Base-by-base conservation (phyloP, 2,329 filamentous ascomycete genomes). In the Shiraia sp. region DNA sequence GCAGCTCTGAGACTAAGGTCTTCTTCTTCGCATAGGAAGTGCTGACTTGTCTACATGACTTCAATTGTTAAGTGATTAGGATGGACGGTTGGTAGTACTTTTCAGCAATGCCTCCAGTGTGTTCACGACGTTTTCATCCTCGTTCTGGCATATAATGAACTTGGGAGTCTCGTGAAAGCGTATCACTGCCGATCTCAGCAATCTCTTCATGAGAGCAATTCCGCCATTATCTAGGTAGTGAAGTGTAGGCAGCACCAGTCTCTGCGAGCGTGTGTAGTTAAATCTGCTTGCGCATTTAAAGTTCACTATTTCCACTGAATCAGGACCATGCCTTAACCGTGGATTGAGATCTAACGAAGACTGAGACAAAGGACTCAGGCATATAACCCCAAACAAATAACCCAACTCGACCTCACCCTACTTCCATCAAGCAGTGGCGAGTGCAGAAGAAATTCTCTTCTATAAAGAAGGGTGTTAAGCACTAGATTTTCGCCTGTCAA, bases 341-440 rank as follows among this genome's bases (percentile, higher is more conserved):
- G n/a, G n/a, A n/a, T n/a, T n/a, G n/a, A n/a, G n/a, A 14, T 5
- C 10, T 28, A 5, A 4, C 4, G 13, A 10, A 5, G 26, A 28
- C 4, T 28, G 26, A 28, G 10, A 12, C 4, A 5, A 10, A 14
- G 5, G 10, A 14, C 26, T 28, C 26, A 28, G 5, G 26, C 5
- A 33, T 10, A 33, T 22, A 79, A 0, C 71, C 75, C 75, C 76
- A 63, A 4, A 75, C 53, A 14, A 61, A 24, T 3, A 61, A 34
- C 9, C 57, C 57, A 31, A 55, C 55, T n/a, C n/a, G n/a, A n/a
- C n/a, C n/a, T n/a, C n/a, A n/a, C n/a, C n/a, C n/a, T n/a, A n/a
- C n/a, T n/a, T n/a, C n/a, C n/a, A n/a, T n/a, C n/a, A n/a, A n/a
- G n/a, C n/a, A n/a, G n/a, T n/a, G n/a, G n/a, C n/a, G n/a, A n/a